Evolutionary conservation across 148 eudicot species (phyloP), one percentile per base, ranked within the genome.

Genomic region (Diospyros kaki): DNA sequence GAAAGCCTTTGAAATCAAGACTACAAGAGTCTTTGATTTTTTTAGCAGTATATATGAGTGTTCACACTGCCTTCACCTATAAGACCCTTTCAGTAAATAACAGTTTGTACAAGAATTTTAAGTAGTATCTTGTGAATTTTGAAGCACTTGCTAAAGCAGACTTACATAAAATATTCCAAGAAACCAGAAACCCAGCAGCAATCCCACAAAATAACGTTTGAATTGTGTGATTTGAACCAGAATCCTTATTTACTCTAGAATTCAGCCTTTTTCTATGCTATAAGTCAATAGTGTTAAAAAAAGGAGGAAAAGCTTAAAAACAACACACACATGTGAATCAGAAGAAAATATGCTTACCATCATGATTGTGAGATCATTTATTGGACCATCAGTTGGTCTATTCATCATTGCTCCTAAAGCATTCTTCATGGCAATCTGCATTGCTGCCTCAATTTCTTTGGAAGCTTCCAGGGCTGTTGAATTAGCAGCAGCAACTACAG

Each of bases 401-500:
- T 73, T 87, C 79, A 89, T 74, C 87, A 88, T 83, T 52, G 92
- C 77, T 71, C 96, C 98, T 42, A 94, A 73, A 78, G 97, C 93
- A 87, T 90, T 94, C 76, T 87, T 88, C 84, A 89, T 84, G 64
- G 97, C 79, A 77, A 94, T 87, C 84, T 89, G 92, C 98, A 94
- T 87, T 62, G 97, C 98, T 45, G 96, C 96, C 79, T 94, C 98
- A 81, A 94, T 88, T 85, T 92, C 98, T 86, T 88, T 94, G 48
- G 97, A 84, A 71, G 95, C 85, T 83, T 94, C 97, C 69, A 83
- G 76, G 39, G 98, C 89, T 44, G 94, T 84, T 55, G 97, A 86
- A 80, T 92, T 94, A 66, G 98, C 98, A 84, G 97, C 97, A 81
- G 97, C 91, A 73, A 94, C 97, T n/a, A 94, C 98, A 42, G 98